phyloP scores from a whole-genome alignment of 768 basidiomycete genomes.

The Jaapia argillacea region DNA sequence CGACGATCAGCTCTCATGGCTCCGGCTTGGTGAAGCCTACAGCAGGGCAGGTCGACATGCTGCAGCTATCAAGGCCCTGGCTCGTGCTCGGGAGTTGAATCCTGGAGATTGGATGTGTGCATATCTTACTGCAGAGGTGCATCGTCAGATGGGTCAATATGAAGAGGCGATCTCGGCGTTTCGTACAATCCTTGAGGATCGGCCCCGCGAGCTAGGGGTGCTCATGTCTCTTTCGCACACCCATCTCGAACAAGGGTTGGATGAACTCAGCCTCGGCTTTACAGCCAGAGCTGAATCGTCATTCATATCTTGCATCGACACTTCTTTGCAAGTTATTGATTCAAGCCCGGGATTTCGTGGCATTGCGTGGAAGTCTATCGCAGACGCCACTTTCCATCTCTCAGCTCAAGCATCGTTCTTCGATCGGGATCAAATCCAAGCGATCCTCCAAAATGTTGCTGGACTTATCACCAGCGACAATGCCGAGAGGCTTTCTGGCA shows the following conservation, averaged over 20 bases:
- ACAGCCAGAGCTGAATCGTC: conserved; percentile 64
- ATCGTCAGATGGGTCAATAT: conserved; percentile 65
- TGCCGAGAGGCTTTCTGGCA: conserved; percentile 30
- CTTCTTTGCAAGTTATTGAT: conserved; percentile 38
- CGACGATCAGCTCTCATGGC: conserved; percentile 77
- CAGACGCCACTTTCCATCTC: conserved; percentile 65
- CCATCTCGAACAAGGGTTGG: conserved; percentile 58
- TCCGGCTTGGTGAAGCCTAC: conserved; percentile 88
- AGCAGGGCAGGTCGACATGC: conserved; percentile 78
- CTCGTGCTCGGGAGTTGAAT: conserved; percentile 60
- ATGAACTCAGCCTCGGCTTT: conserved; percentile 63
- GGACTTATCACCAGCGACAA: conserved; percentile 29
- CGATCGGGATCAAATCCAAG: conserved; percentile 29
- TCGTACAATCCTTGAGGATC: conserved; percentile 39
- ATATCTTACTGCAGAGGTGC: conserved; percentile 81
- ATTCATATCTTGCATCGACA: conserved; percentile 48
- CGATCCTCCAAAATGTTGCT: conserved; percentile 22
- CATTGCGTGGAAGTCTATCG: conserved; percentile 76
- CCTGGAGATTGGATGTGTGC: conserved; percentile 75
- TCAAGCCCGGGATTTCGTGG: conserved; percentile 53
- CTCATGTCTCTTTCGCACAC: conserved; percentile 62
- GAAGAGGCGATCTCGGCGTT: conserved; percentile 66
- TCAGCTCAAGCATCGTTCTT: conserved; percentile 41
- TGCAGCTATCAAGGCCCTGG: conserved; percentile 83
- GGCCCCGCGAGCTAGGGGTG: conserved; percentile 64